Base-by-base conservation (phyloP, 345 rosid genomes). In the Hibiscus syriacus region DNA sequence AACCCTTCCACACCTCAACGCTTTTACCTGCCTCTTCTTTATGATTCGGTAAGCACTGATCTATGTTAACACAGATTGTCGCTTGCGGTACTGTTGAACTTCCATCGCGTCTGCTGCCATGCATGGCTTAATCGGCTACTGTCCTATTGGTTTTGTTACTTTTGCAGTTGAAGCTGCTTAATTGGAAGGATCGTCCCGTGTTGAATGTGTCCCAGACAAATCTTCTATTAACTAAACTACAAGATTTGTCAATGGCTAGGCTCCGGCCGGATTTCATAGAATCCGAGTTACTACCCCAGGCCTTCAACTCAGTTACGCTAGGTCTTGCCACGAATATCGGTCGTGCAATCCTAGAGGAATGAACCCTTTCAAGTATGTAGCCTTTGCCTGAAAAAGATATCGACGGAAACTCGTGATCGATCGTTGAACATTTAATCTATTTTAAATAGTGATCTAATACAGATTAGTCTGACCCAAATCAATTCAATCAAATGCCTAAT, bases 1-100 rank as follows among this genome's bases (percentile, higher is more conserved):
- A 94, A 83, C 77, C 82, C 95, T n/a, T 91, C 90, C 0, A 89
- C 96, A 27, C 99, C 99, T 39, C 92, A 82, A 66, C 91, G 85
- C 66, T 91, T 94, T 79, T 94, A 96, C 96, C 77, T 91, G 78
- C 92, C 95, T 23, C 87, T 94, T 75, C 83, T 94, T 26, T 73
- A 85, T 81, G 99, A 94, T 74, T 86, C 98, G 26, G 99, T 91
- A 68, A 89, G 87, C 55, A 2, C 8, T 3, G 52, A 34, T 68
- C 29, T 29, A 38, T 38, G 12, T 38, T 38, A 38, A 8, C 2
- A 38, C 41, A 38, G 41, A 8, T 2, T 38, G 41, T 3, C 41
- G 13, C 41, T 38, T 9, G 41, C 10, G 13, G 13, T 38, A n/a
- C n/a, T n/a, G 41, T 38, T 38, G 41, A 38, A 38, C 10, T 9